Conservation (phyloP, 2,329 filamentous ascomycete species). For the Hymenotorrendiella dingleyae region DNA sequence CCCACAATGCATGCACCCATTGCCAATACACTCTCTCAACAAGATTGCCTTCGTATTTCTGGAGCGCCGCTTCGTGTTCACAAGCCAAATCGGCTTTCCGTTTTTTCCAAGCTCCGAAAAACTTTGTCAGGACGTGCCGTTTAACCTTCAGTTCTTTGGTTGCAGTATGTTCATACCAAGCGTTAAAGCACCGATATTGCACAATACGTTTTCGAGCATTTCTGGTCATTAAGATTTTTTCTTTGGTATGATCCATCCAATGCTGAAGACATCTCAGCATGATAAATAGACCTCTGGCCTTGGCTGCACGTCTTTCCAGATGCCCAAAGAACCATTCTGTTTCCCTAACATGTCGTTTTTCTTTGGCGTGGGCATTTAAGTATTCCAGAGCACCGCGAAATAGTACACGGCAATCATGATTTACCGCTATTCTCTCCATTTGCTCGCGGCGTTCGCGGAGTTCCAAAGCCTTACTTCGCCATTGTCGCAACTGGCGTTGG, state of each 20-base stretch:
- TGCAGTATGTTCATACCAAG: constrained; percentile 59
- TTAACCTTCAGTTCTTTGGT: constrained; percentile 38
- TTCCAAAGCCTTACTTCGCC: constrained; percentile 27
- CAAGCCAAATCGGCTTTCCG: constrained; percentile 19
- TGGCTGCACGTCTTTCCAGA: constrained; percentile 53
- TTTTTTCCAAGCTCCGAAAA: constrained; percentile 43
- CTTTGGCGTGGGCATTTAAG: constrained; percentile 37
- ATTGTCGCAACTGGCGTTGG: constrained; percentile 17
- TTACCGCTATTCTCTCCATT: constrained; percentile 39
- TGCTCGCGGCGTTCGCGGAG: constrained; percentile 32
- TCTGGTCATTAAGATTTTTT: constrained; percentile 60
- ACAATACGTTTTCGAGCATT: constrained; percentile 66
- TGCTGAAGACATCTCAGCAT: constrained; percentile 59
- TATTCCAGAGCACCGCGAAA: constrained; percentile 46
- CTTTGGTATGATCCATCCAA: constrained; percentile 61
- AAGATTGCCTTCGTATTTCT: constrained; percentile 28
- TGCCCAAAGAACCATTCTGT: constrained; percentile 48
- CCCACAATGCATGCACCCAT: constrained; percentile 34
- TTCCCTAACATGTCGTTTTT: constrained; percentile 27
- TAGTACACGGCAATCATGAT: constrained; percentile 44
- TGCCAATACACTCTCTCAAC: constrained; percentile 25
- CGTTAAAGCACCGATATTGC: constrained; percentile 60
- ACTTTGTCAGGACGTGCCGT: constrained; percentile 46
- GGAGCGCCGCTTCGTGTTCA: constrained; percentile 25
- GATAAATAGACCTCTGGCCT: constrained; percentile 60